Evolutionary conservation across 2,329 filamentous ascomycete species (phyloP), one percentile per base, ranked within the genome.

Genomic region (Claviceps sorghi): DNA sequence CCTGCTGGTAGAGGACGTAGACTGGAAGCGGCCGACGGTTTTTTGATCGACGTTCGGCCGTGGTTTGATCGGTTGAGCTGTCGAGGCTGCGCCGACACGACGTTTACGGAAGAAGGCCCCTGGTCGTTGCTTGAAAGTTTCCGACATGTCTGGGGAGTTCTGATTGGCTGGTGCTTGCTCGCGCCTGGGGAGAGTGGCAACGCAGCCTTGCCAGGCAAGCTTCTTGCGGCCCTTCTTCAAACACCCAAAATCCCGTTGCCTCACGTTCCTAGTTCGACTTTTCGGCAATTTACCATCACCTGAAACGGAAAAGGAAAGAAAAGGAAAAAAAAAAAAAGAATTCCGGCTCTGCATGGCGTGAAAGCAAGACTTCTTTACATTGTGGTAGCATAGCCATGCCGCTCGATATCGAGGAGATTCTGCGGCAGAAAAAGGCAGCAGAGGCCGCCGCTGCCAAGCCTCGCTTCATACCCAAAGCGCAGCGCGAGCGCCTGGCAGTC

Each of bases 361-460:
- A n/a, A 19, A 30, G 15, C 2, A 10, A n/a, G 22, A 41, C 4
- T 21, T 21, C 3, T 29, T 19, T 7, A 11, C 4, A n/a, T 30
- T 1, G 21, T 17, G 34, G 19, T 8, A 41, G 15, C 17, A 47
- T n/a, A 47, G 26, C 26, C 5, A 70, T 70, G 68, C 67, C 68
- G 52, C 72, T 95, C 48, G 90, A 88, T 64, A 83, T 95, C 53
- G 89, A 95, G 67, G 86, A 95, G 60, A 77, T 95, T 4, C 70
- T 95, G 22, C 80, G 82, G 58, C 85, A 90, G 70, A 94, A 94
- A 74, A 87, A 86, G 64, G 88, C 87, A 56, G 84, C 86, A 30
- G 88, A 93, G 68, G 86, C 85, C 38, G 88, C 85, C 17, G 84
- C 88, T 10, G 79, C 87, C 52, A 95, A 93, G 74, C 89, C 89